Conservation (phyloP, 495 filamentous ascomycete genomes). For the Annulohypoxylon moriforme region DNA sequence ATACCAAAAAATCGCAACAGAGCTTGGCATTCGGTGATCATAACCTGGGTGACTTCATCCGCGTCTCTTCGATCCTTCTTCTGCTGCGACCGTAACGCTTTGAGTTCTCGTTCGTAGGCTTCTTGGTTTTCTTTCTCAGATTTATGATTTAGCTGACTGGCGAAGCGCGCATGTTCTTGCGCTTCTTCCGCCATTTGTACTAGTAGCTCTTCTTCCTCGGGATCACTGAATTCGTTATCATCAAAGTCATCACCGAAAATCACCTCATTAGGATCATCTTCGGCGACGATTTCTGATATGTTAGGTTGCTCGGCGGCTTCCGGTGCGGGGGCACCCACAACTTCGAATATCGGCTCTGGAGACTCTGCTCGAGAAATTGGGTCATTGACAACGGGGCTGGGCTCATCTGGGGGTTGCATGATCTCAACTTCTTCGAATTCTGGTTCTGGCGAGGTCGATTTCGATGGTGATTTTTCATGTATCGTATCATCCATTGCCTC, state of each 20-base stretch:
- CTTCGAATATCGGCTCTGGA: conserved; percentile 66
- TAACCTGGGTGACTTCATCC: conserved; percentile 92
- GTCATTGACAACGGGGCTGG: conserved; percentile 19
- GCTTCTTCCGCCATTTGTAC: conserved; percentile 86
- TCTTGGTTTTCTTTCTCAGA: conserved; percentile 70
- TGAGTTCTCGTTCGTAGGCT: conserved; percentile 87
- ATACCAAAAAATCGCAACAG: conserved; percentile 90
- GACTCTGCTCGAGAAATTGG: conserved; percentile 46
- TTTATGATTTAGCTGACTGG: conserved; percentile 82
- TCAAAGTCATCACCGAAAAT: conserved; percentile 58
- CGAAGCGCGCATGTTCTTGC: conserved; percentile 92
- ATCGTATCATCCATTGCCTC: conserved; percentile 13
- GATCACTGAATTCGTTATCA: conserved; percentile 73
- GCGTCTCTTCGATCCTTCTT: conserved; percentile 95
- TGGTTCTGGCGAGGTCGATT: conserved; percentile 44
- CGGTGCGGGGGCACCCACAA: conserved; percentile 47
- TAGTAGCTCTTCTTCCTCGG: conserved; percentile 90
- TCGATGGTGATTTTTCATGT: conserved; percentile 7
- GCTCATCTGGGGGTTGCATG: conserved; percentile 38
- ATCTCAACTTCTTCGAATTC: conserved; percentile 49
- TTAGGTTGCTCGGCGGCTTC: conserved; percentile 22
- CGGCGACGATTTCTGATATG: conserved; percentile 4
- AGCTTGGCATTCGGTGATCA: conserved; percentile 95
- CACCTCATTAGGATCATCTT: conserved; percentile 44
- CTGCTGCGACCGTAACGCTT: conserved; percentile 87